phyloP scores from a whole-genome alignment of 495 filamentous ascomycete genomes.

The Darksidea phi region DNA sequence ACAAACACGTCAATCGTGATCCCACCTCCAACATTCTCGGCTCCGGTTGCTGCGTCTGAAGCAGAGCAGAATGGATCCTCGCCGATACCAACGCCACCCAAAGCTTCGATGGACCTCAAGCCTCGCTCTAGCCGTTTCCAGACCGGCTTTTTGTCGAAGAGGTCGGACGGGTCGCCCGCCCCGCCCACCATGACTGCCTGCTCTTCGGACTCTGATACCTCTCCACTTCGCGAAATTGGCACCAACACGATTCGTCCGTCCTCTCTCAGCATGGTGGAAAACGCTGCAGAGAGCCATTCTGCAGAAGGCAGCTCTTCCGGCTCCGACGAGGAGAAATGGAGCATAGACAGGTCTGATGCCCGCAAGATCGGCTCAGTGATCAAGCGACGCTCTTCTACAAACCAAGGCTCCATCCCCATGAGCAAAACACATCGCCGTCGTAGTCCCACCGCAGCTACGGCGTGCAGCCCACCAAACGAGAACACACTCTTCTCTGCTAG shows the following conservation, averaged over 20 bases:
- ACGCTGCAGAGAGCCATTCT: conserved; percentile 49
- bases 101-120: conserved; percentile 52
- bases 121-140: conserved; percentile 72
- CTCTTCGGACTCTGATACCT: conserved; percentile 61
- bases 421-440: conserved; percentile 52
- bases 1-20: conserved; percentile 52
- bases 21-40: conserved; percentile 30
- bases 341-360: conserved; percentile 55
- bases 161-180: conserved; percentile 55
- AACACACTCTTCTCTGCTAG: conserved; percentile 65
- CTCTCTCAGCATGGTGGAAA: conserved; percentile 51
- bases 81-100: conserved; percentile 51
- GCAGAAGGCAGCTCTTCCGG: conserved; percentile 46
- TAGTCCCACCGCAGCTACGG: conserved; percentile 55
- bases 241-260: conserved; percentile 60
- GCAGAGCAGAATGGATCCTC: conserved; percentile 53
- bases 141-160: conserved; percentile 84
- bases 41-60: conserved; percentile 3
- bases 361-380: conserved; percentile 63
- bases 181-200: conserved; percentile 40
- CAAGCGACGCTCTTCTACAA: conserved; percentile 53
- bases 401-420: conserved; percentile 20
- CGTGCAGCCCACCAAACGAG: conserved; percentile 58
- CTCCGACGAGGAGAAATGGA: conserved; percentile 42
- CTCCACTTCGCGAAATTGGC: conserved; percentile 66